Conservation (phyloP, 192 early-diverging fungal species). For the Coemansia sp. region DNA sequence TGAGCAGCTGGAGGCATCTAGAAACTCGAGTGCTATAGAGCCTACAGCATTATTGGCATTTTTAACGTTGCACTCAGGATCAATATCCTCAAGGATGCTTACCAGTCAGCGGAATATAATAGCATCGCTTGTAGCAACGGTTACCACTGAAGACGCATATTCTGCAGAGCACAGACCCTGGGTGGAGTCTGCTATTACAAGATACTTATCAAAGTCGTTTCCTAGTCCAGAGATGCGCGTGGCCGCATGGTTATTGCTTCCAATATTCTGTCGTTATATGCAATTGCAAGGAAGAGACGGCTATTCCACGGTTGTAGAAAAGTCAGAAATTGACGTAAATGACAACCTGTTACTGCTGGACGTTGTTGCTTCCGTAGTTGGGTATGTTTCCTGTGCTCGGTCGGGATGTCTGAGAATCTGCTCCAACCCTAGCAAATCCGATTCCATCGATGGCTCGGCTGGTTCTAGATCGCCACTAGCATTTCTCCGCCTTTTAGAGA, state of each 20-base stretch:
- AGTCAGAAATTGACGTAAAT: slow-evolving; percentile 26
- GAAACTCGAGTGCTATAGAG: neutral
- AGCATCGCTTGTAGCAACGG: slow-evolving; percentile 14
- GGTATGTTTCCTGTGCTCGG: slow-evolving; percentile 46
- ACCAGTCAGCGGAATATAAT: neutral
- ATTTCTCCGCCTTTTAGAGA: neutral
- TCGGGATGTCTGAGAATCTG: slow-evolving; percentile 21
- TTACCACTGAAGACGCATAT: slow-evolving; percentile 15
- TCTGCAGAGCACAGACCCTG: slow-evolving; percentile 15
- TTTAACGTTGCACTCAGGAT: neutral
- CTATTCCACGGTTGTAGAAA: slow-evolving; percentile 7
- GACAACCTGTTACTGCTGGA: slow-evolving; percentile 39
- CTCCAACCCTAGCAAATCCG: neutral
- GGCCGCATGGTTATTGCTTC: slow-evolving; percentile 40
- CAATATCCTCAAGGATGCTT: neutral
- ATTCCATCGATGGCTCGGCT: no score
- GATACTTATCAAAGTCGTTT: slow-evolving; percentile 19
- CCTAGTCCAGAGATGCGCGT: slow-evolving; percentile 18
- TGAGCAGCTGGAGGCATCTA: neutral
- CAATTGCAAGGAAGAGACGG: slow-evolving; percentile 13
- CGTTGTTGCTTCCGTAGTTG: slow-evolving; percentile 30
- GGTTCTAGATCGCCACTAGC: neutral
- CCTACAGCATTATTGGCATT: neutral
- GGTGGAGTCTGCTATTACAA: slow-evolving; percentile 19
- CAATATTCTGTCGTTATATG: slow-evolving; percentile 25